These are phyloP conservation scores for Microcyclospora tardicrescens DNA, from an alignment of 2,329 filamentous ascomycete genomes.

Conservation along the genomic window DNA sequence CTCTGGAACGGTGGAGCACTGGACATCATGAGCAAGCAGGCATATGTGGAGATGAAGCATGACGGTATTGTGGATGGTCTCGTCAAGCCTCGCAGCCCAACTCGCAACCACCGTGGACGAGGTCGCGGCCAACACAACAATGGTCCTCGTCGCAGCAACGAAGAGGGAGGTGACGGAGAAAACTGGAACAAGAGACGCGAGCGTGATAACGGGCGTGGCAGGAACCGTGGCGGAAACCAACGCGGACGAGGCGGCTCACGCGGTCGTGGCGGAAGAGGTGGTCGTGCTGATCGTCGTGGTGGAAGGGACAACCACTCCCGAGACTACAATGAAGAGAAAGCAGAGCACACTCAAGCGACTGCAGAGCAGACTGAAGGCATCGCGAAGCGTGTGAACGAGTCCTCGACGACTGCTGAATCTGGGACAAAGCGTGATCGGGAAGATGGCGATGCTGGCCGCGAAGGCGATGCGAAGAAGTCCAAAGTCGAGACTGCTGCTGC, in stretches of 20 bases:
- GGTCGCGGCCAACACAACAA: slow-evolving; percentile 18
- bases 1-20: slow-evolving; percentile 72
- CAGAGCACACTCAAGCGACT: too few relatives aligned
- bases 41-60: slow-evolving; percentile 52
- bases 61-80: slow-evolving; percentile 31
- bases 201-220: slow-evolving; percentile 18
- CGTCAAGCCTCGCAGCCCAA: slow-evolving; percentile 22
- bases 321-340: too few relatives aligned
- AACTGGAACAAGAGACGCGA: slow-evolving; percentile 5
- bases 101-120: slow-evolving; percentile 26
- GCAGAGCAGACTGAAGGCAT: too few relatives aligned
- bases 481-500: not conserved
- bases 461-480: slow-evolving; percentile 5
- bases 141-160: slow-evolving; percentile 7
- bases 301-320: not conserved
- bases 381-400: too few relatives aligned
- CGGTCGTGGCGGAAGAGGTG: slow-evolving; percentile 4
- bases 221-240: slow-evolving; percentile 12
- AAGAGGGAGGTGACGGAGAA: not conserved
- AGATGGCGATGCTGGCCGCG: slow-evolving; percentile 1
- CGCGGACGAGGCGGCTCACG: slow-evolving; percentile 1
- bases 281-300: slow-evolving; percentile 1
- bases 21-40: slow-evolving; percentile 74
- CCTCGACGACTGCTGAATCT: not conserved
- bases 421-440: slow-evolving; percentile 5